These are phyloP conservation scores for Tinospora cordifolia DNA, from an alignment of 164 flowering plant species.

Conservation along the genomic window DNA sequence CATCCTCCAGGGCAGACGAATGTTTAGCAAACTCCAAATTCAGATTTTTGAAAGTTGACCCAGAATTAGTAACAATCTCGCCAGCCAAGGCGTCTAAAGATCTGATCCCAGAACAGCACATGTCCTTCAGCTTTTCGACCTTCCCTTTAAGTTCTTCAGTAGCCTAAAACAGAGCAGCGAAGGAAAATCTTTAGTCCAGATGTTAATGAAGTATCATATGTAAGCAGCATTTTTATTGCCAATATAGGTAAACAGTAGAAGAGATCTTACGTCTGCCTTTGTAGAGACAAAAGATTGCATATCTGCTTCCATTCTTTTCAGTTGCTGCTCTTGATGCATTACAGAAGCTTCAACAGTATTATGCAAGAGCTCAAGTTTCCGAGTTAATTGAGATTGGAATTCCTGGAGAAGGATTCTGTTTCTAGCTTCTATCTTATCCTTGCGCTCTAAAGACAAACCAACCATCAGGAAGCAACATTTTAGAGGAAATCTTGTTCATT, in stretches of 20 bases:
- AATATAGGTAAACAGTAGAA: not conserved
- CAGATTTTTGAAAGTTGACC: slow-evolving; percentile 53
- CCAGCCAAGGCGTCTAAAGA: slow-evolving; percentile 72
- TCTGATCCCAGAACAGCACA: slow-evolving; percentile 71
- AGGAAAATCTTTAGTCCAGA: not conserved
- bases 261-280: slow-evolving; percentile 64
- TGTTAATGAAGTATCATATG: not conserved
- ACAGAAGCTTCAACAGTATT: slow-evolving; percentile 69
- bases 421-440: slow-evolving; percentile 86
- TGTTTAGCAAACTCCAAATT: slow-evolving; percentile 74
- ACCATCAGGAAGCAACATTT: not conserved
- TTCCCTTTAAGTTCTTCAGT: slow-evolving; percentile 71
- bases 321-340: slow-evolving; percentile 74
- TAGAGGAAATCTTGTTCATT: not conserved
- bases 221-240: not conserved
- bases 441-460: slow-evolving; percentile 47
- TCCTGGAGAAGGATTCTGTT: slow-evolving; percentile 59
- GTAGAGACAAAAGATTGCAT: slow-evolving; percentile 84
- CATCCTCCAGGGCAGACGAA: slow-evolving; percentile 69
- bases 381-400: slow-evolving; percentile 68
- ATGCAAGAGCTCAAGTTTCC: slow-evolving; percentile 81
- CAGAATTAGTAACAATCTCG: slow-evolving; percentile 68
- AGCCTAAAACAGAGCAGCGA: slow-evolving; percentile 41
- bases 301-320: slow-evolving; percentile 85
- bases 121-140: slow-evolving; percentile 51